Conservation (phyloP, 176 grass and related monocot genomes). For the Lolium rigidum region DNA sequence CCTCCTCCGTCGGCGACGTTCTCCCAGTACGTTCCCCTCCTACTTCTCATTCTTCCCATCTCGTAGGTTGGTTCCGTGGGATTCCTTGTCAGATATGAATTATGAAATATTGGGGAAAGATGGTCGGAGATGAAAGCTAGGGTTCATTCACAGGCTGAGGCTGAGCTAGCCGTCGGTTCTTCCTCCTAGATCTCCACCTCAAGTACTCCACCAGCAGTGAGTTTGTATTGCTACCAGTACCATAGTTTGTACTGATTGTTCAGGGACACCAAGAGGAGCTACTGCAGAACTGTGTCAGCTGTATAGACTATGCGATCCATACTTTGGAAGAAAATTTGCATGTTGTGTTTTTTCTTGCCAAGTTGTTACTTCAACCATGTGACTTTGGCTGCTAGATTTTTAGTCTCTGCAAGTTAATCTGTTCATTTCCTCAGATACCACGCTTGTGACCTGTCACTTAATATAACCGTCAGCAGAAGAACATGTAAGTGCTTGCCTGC, state of each 20-base stretch:
- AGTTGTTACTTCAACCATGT: background rate
- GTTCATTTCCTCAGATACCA: background rate
- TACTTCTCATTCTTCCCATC: no score
- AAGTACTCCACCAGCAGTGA: slow-evolving; percentile 76
- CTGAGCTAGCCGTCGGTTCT: slow-evolving; percentile 47
- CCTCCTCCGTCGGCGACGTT: no score
- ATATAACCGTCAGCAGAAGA: background rate
- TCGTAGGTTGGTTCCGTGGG: no score
- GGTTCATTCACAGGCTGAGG: slow-evolving; percentile 23
- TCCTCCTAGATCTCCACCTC: slow-evolving; percentile 79
- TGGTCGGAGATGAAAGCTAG: no score
- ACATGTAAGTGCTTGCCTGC: no score
- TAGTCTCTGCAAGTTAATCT: background rate
- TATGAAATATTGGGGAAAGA: no score
- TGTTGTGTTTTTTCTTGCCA: slow-evolving; percentile 13
- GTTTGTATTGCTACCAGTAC: slow-evolving; percentile 88
- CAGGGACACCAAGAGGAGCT: background rate
- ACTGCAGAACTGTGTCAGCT: background rate
- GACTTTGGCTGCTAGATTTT: background rate
- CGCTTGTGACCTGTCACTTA: background rate
- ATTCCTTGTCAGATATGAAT: no score
- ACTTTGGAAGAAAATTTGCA: slow-evolving; percentile 6
- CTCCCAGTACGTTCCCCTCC: no score
- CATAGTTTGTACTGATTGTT: background rate
- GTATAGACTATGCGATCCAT: background rate